Evolutionary conservation across 2,329 filamentous ascomycete genomes (phyloP), one percentile per base, ranked within the genome.

Genomic region (Curvularia sp.): DNA sequence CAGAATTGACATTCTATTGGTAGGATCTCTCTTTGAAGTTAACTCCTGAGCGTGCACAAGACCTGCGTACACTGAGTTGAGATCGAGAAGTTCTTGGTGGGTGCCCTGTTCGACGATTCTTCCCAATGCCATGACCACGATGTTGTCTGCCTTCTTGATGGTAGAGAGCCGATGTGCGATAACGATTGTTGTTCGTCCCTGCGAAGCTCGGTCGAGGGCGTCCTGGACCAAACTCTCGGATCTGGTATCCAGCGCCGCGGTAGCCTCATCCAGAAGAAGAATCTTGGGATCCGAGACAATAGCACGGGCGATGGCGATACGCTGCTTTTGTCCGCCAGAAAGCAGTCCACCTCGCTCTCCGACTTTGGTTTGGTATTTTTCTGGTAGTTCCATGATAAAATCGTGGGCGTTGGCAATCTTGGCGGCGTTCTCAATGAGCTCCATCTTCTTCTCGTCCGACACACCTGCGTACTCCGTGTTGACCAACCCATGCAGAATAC

Each of bases 131-230:
- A 99, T 94, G 63, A 97, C 94, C 12, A 98, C 91, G 66, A 99
- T 99, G 71, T 97, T 97, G 77, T 98, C 90, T 0, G 94, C 94
- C 63, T 93, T 89, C 77, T 88, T 93, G 80, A 99, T 97, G 5
- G 95, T 99, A 0, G 93, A 97, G 8, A 99, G 83, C 66, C 94
- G 89, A 80, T 99, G 95, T 42, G 95, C 95, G 76, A 99, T 98
- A 6, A 93, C 91, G 68, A 98, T 97, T 2, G 95, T 98, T 0
- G 95, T 99, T 53, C 95, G 87, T 23, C 93, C 94, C 63, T 90
- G 84, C 1, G 93, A 86, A 25, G 94, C 95, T 49, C 86, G 89
- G 69, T 98, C 93, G 8, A 99, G 84, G 18, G 95, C 95, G 41
- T 92, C 92, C 76, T 98, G 95, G 1, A 99, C 94, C 9, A 96